Evolutionary conservation across 140 eudicot genomes (phyloP).

Genomic region (Ambrosia hybrid): DNA sequence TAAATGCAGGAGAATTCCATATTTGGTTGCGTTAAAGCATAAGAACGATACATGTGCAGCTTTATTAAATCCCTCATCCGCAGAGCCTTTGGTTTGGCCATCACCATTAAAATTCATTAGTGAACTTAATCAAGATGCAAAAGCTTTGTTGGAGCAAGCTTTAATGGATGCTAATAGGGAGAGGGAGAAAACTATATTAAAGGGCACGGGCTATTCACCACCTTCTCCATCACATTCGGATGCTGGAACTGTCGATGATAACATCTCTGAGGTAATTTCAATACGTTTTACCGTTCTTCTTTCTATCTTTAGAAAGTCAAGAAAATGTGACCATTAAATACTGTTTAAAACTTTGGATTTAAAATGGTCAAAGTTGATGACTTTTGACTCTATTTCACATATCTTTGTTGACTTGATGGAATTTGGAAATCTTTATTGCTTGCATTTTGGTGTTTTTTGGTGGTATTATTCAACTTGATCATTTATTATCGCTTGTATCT

Average conservation of each 20-base stretch:
- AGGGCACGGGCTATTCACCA: constrained; percentile 45
- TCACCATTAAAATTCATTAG: constrained; percentile 81
- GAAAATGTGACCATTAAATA: constrained; percentile 22
- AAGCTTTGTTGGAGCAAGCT: constrained; percentile 66
- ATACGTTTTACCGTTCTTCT: constrained; percentile 11
- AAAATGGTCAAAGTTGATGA: constrained; percentile 37
- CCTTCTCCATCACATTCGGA: constrained; percentile 51
- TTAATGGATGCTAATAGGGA: constrained; percentile 72
- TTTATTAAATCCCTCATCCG: constrained; percentile 73
- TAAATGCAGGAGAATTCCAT: constrained; percentile 78
- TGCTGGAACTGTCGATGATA: constrained; percentile 38
- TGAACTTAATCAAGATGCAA: constrained; percentile 84
- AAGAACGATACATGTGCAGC: constrained; percentile 77
- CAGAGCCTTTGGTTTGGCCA: constrained; percentile 95
- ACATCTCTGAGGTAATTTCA: constrained; percentile 61
- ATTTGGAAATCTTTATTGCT: constrained; percentile 10
- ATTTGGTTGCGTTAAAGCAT: constrained; percentile 75
- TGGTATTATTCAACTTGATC: constrained; percentile 9
- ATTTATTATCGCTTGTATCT: not conserved
- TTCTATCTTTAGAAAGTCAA: constrained; percentile 31
- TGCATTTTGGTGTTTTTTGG: not conserved
- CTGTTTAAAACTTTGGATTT: constrained; percentile 17
- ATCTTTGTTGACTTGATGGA: constrained; percentile 28
- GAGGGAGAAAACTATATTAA: constrained; percentile 69
- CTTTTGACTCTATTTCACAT: constrained; percentile 30